A percentile compares a stretch with the other conserved stretches of the same genome.
Conservation (phyloP, 306 rosid genomes). For the Pterocarpus santalinus region DNA sequence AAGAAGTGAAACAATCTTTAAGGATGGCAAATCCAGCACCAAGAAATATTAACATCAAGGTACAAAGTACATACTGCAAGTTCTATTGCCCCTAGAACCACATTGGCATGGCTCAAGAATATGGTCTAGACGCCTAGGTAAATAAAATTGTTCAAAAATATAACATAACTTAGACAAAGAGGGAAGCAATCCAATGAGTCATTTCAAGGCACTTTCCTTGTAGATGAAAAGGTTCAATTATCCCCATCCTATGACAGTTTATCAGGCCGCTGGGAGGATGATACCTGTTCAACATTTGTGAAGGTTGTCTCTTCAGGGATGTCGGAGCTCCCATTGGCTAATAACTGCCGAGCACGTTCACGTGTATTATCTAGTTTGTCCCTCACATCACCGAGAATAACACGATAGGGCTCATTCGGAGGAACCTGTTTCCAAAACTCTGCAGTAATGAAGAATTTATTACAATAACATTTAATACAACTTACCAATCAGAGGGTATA, state of each 20-base stretch:
- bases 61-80: constrained; percentile 1
- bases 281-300: constrained; percentile 85
- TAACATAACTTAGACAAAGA: background rate
- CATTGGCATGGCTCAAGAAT: background rate
- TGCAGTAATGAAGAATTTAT: constrained; percentile 51
- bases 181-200: background rate
- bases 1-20: background rate
- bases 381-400: constrained; percentile 83
- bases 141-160: background rate
- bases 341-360: constrained; percentile 79
- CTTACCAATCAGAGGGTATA: constrained; percentile 18
- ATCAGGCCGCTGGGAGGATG: constrained; percentile 9
- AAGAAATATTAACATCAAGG: constrained; percentile 7
- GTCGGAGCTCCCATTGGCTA: constrained; percentile 75
- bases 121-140: background rate
- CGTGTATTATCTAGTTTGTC: constrained; percentile 86
- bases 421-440: constrained; percentile 93
- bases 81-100: background rate
- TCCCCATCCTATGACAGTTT: constrained; percentile 2
- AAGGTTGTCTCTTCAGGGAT: constrained; percentile 73
- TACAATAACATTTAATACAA: constrained; percentile 19
- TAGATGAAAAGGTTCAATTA: background rate
- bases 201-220: constrained; percentile 17
- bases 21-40: background rate
- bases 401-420: constrained; percentile 89